Evolutionary conservation across 2,329 filamentous ascomycete genomes (phyloP).

Genomic region (Colletotrichum costaricense): DNA sequence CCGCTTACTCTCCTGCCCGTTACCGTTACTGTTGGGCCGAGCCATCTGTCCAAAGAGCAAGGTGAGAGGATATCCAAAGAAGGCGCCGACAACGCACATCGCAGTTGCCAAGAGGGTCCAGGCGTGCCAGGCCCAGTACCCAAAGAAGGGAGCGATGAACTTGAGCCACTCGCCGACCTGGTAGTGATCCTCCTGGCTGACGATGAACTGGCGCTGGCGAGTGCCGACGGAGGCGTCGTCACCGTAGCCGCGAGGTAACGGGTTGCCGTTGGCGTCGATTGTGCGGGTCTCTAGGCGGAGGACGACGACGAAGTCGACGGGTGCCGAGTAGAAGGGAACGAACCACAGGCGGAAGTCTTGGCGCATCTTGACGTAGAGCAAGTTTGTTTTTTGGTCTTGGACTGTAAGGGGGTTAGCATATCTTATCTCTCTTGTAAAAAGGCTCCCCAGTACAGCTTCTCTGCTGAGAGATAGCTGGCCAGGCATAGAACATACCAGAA

Average conservation of each 20-base stretch:
- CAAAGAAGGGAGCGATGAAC: slow-evolving; percentile 74
- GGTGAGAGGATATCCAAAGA: slow-evolving; percentile 29
- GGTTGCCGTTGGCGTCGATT: slow-evolving; percentile 41
- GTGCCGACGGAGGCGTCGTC: slow-evolving; percentile 38
- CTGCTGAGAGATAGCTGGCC: neutral
- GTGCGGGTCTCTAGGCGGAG: slow-evolving; percentile 67
- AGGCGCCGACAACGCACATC: slow-evolving; percentile 69
- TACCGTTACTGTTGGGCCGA: neutral
- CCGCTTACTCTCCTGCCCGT: slow-evolving; percentile 13
- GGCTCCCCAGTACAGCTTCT: too few species aligned
- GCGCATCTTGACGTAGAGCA: slow-evolving; percentile 79
- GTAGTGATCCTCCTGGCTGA: slow-evolving; percentile 84
- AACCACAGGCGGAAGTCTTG: slow-evolving; percentile 85
- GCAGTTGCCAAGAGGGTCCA: slow-evolving; percentile 75
- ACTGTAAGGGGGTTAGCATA: slow-evolving; percentile 16
- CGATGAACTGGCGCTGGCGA: slow-evolving; percentile 80
- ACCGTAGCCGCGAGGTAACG: slow-evolving; percentile 32
- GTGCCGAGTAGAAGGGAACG: slow-evolving; percentile 78
- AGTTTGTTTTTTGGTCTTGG: slow-evolving; percentile 41
- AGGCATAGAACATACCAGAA: slow-evolving; percentile 53
- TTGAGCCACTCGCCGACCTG: slow-evolving; percentile 80
- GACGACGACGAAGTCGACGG: slow-evolving; percentile 76
- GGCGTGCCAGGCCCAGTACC: slow-evolving; percentile 61
- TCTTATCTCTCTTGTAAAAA: too few species aligned
- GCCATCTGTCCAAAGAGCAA: slow-evolving; percentile 15